These are phyloP conservation scores for Leptodontidium sp. DNA, from an alignment of 2,329 filamentous ascomycete genomes.

Conservation along the genomic window DNA sequence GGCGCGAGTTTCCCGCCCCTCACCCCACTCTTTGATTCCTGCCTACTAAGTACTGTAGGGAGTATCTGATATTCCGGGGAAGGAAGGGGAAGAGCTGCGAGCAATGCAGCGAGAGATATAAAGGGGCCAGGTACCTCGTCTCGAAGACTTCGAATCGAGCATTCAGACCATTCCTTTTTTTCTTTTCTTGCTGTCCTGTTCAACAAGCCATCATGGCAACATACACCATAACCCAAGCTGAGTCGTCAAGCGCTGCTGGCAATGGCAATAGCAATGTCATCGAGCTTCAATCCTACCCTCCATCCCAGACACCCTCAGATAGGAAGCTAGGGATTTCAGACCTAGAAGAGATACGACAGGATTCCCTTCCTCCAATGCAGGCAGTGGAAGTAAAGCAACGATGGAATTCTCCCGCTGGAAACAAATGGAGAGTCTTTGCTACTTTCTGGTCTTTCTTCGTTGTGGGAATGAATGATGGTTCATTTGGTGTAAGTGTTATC, in stretches of 20 bases:
- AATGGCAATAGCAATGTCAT: slow-evolving; percentile 10
- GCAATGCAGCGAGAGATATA: background rate
- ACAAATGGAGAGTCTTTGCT: slow-evolving; percentile 64
- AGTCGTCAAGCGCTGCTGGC: slow-evolving; percentile 4
- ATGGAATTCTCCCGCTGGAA: slow-evolving; percentile 71
- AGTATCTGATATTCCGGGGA: background rate
- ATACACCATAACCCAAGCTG: slow-evolving; percentile 16
- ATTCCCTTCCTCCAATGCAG: slow-evolving; percentile 22
- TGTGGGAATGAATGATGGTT: slow-evolving; percentile 75
- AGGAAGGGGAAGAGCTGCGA: background rate
- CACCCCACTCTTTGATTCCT: background rate
- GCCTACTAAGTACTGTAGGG: too few species aligned
- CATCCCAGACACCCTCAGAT: background rate
- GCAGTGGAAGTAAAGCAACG: slow-evolving; percentile 52
- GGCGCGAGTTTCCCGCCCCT: slow-evolving; percentile 13
- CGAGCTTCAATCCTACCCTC: slow-evolving; percentile 11
- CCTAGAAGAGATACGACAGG: slow-evolving; percentile 28
- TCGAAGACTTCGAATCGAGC: background rate
- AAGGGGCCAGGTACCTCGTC: background rate
- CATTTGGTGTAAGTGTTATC: slow-evolving; percentile 61
- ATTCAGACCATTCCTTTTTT: background rate
- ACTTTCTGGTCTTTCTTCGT: slow-evolving; percentile 69
- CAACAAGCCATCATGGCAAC: slow-evolving; percentile 25
- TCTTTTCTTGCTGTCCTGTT: background rate
- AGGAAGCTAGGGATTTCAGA: slow-evolving; percentile 20